Evolutionary conservation across 2,329 filamentous ascomycete genomes (phyloP), one percentile per base, ranked within the genome.

Genomic region (Hawksworthiomyces lignivorus): DNA sequence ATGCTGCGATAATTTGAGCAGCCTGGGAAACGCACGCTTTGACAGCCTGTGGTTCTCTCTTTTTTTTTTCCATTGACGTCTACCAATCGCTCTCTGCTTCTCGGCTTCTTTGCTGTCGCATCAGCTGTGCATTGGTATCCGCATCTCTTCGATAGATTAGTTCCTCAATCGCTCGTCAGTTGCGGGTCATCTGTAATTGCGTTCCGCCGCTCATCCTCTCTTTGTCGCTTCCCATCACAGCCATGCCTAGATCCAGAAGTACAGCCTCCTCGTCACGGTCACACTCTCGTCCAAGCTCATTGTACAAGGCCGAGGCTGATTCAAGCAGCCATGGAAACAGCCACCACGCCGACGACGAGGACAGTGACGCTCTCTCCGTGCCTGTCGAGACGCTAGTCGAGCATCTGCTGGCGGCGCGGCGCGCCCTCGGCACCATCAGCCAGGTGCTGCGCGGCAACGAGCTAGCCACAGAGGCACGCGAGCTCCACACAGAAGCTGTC

Each of bases 401-500:
- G 40, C 81, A 94, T 63, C 82, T 96, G 27, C 78, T 96, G 30
- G 82, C 84, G 22, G 85, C 90, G 8, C 96, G 96, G 60, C 80
- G 87, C 33, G 89, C 89, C 1, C 74, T 97, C 5, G 85, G 84
- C 14, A 87, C 87, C 10, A 88, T 94, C 59, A 78, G 73, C 31
- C 80, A 85, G 46, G 87, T 96, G 39, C 82, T 86, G 58, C 84
- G 86, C 46, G 89, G 88, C 50, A 89, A 92, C 57, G 84, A 94
- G 55, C 80, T 96, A 43, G 84, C 92, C 33, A 87, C 78, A 17
- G 70, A 77, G 12, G 87, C 88, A 5, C 82, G 87, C 26, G 68
- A 73, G 24, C 76, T 86, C 26, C 72, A 95, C 50, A 86, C 94
- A 56, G 83, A 92, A 52, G 82, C 81, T 36, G 81, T 87, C 40